Percentiles rank a stretch among this genome's conserved stretches.
phyloP scores from a whole-genome alignment of 169 alveolate species.

The Plasmodium yoelii region DNA sequence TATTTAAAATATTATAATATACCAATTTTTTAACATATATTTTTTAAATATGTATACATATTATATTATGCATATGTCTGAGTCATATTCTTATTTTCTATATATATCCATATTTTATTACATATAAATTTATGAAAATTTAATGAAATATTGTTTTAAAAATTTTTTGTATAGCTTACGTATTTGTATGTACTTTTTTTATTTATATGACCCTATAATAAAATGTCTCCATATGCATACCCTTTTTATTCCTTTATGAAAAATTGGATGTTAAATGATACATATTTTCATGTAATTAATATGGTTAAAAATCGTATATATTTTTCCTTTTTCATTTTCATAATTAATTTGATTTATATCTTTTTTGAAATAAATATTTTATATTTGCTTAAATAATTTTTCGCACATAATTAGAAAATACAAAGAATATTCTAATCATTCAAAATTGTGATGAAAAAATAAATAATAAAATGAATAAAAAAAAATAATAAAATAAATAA shows the following conservation, averaged over 20 bases:
- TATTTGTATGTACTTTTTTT: no score
- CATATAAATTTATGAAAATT: not conserved
- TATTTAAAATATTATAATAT: slow-evolving; percentile 12
- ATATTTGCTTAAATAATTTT: not conserved
- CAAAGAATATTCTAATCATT: not conserved
- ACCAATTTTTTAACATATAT: not conserved
- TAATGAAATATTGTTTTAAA: not conserved
- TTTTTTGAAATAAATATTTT: not conserved
- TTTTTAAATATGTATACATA: not conserved
- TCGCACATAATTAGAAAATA: not conserved
- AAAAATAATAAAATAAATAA: no score
- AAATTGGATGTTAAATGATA: no score
- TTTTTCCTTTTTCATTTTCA: not conserved
- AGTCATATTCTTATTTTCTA: not conserved
- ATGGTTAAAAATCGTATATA: no score
- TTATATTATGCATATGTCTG: no score
- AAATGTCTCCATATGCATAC: no score
- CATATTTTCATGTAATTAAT: no score
- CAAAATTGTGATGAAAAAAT: no score
- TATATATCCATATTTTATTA: not conserved
- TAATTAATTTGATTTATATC: not conserved
- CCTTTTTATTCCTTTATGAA: no score
- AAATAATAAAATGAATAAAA: no score
- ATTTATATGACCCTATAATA: no score
- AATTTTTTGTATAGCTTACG: not conserved